phyloP scores from a whole-genome alignment of 2,329 filamentous ascomycete genomes.

The Emmonsia crescens region DNA sequence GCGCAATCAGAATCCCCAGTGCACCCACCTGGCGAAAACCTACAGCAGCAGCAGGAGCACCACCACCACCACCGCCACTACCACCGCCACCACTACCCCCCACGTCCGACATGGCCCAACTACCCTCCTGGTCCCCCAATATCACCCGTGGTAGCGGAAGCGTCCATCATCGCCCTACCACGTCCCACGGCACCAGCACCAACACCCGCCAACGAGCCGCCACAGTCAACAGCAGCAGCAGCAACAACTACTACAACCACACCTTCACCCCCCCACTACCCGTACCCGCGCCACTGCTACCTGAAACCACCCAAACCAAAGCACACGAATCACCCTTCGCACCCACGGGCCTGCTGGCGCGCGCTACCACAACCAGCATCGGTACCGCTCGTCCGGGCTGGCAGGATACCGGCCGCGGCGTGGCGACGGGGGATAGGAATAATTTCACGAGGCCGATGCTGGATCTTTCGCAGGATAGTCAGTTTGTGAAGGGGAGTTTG shows the following conservation, averaged over 20 bases:
- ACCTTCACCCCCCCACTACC: constrained; percentile 9
- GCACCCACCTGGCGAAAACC: constrained; percentile 32
- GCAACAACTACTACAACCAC: constrained; percentile 10
- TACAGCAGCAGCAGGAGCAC: constrained; percentile 8
- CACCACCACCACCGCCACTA: background rate
- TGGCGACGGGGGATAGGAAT: constrained; percentile 31
- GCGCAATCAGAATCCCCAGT: constrained; percentile 26
- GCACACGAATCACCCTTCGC: constrained; percentile 19
- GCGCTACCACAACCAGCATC: constrained; percentile 12
- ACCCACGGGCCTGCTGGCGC: constrained; percentile 29
- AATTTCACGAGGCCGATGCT: constrained; percentile 31
- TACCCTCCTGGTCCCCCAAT: background rate
- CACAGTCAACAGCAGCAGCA: background rate
- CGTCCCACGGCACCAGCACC: background rate
- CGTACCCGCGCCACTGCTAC: constrained; percentile 3
- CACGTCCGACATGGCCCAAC: background rate
- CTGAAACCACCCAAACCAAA: constrained; percentile 3
- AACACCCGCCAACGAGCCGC: background rate
- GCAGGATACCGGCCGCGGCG: constrained; percentile 24
- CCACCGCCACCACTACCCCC: background rate
- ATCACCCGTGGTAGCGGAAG: background rate
- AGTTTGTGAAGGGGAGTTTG: constrained; percentile 37
- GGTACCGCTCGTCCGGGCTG: constrained; percentile 12
- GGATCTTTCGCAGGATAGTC: constrained; percentile 31
- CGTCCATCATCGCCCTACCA: background rate